Evolutionary conservation across 257 asterid species (phyloP), one percentile per base, ranked within the genome.

Genomic region (Gentiana dahurica): DNA sequence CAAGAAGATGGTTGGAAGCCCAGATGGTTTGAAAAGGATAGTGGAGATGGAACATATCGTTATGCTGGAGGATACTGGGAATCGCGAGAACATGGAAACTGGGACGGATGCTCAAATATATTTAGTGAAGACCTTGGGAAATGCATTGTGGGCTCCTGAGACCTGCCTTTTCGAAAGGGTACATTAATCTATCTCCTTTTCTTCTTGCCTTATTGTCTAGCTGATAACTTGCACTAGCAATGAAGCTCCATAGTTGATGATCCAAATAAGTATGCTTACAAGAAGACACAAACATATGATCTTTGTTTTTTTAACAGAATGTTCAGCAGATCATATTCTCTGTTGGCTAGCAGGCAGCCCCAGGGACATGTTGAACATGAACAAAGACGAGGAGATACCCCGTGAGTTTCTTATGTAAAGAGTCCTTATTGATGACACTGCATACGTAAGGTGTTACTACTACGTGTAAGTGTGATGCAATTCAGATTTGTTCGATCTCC

Each of bases 1-100:
- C 98, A 90, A 84, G 96, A 87, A 73, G 71, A 77, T 54, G 98
- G 98, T 37, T 90, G 98, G 97, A 84, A 73, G 57, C 95, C 97
- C 0, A 76, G 84, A 66, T 90, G 98, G 98, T 90, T 90, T 67
- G 32, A 69, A 51, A 78, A 77, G 63, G 81, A 79, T 1, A 69
- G 81, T 6, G 91, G 74, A 49, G 78, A 68, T 46, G 94, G 93
- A 58, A 70, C 91, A 41, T 90, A 78, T 70, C 73, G 63, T 36
- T 90, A 79, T 59, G 45, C 55, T 7, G 96, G 95, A 39, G 94
- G 95, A 48, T 90, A 90, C 62, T 90, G 98, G 98, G 96, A 84
- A 78, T 77, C 98, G 48, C 77, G 98, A 12, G 87, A 90, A 58
- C 71, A 11, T 4, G 73, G 80, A 36, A 81, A 68, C 51, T 90